Base-by-base conservation (phyloP, 768 basidiomycete genomes). In the Russula brevipes region DNA sequence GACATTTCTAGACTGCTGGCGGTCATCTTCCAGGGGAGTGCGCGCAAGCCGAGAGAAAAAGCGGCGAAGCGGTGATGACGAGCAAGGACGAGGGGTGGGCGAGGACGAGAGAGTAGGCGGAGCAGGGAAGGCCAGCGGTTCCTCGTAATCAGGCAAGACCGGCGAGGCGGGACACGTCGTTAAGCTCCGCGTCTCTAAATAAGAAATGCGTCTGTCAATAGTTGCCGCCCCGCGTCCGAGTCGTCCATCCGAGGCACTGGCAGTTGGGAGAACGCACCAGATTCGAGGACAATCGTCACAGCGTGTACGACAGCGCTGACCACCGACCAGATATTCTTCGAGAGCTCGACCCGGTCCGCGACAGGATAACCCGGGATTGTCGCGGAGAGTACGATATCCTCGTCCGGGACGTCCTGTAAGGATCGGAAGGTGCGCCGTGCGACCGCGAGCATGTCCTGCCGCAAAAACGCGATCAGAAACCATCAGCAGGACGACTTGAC, bases 261-360 rank as follows among this genome's bases (percentile, higher is more conserved):
- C 24, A 24, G 24, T 24, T 24, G 24, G 24, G 3, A 1, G n/a
- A n/a, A 47, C 38, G 39, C 50, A 63, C 62, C 62, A 17, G 57
- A 50, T 41, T 49, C 33, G 5, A 54, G 19, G 24, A 24, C 16
- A 44, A 63, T 49, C n/a, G 53, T 63, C n/a, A 63, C 57, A 2
- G 46, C 24, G 10, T 42, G 31, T 1, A 59, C 31, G 16, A 19
- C 17, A 1, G 3, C 3, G 31, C 46, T 11, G 30, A 63, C 39
- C 7, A 11, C 2, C 11, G 45, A 30, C 62, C 62, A 63, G 31
- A 49, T 36, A 1, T 54, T 39, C 3, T 16, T 33, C 1, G 33
- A 41, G n/a, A 63, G 31, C 44, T 63, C 52, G 10, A 63, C 62
- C 16, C 35, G 5, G 57, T 16, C 57, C 2, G 36, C 7, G 6